Percentiles rank a stretch among this genome's conserved stretches.
These are phyloP conservation scores for Westerdykella sp. DNA, from an alignment of 2,329 filamentous ascomycete species.

Conservation along the genomic window DNA sequence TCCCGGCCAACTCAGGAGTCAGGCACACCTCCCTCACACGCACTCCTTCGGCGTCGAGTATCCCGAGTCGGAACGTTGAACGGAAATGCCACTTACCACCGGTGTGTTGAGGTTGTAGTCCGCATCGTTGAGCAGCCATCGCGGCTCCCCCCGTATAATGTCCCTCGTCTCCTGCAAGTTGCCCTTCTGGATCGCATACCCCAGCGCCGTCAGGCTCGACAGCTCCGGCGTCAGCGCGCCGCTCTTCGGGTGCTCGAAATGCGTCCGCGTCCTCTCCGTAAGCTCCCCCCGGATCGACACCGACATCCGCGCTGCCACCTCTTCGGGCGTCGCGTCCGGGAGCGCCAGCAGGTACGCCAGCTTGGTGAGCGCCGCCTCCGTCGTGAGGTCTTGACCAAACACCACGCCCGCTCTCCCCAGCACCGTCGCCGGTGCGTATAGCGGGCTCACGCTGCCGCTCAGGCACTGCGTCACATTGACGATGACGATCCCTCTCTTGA, in stretches of 20 bases:
- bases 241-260: conserved; percentile 68
- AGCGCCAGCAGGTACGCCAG: conserved; percentile 75
- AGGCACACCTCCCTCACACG: no score
- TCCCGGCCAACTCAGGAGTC: conserved; percentile 13
- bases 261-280: conserved; percentile 65
- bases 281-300: conserved; percentile 75
- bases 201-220: conserved; percentile 67
- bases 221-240: conserved; percentile 49
- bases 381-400: conserved; percentile 82
- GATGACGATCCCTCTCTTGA: conserved; percentile 73
- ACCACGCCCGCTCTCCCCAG: conserved; percentile 80
- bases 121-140: conserved; percentile 63
- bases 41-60: background rate
- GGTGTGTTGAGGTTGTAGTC: conserved; percentile 78
- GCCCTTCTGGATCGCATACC: conserved; percentile 71
- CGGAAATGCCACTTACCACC: conserved; percentile 35
- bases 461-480: conserved; percentile 90
- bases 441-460: conserved; percentile 37
- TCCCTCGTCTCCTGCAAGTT: conserved; percentile 60
- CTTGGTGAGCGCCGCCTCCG: conserved; percentile 86
- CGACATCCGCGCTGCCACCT: conserved; percentile 67
- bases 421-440: conserved; percentile 50
- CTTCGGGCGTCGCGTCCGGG: conserved; percentile 56
- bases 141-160: conserved; percentile 60
- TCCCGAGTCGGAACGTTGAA: conserved; percentile 16